Evolutionary conservation across 192 early-diverging fungal species (phyloP).

Genomic region (Coemansia sp.): DNA sequence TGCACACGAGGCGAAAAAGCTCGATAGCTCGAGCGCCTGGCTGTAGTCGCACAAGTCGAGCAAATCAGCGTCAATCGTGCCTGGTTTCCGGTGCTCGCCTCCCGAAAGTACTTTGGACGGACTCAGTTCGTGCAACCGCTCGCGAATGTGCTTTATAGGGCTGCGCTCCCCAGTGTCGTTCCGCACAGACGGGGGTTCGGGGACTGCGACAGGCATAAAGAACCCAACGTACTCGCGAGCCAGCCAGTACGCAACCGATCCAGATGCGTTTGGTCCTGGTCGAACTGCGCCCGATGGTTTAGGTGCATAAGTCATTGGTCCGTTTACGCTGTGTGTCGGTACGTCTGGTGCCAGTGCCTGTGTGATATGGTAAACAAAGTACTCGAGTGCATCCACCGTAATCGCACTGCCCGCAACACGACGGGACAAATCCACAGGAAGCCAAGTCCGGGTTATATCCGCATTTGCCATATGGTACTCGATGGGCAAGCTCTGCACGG

Average conservation of each 20-base stretch:
- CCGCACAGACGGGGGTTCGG: slow-evolving; percentile 13
- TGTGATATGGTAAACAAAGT: slow-evolving; percentile 38
- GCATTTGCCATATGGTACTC: slow-evolving; percentile 19
- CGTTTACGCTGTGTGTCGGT: slow-evolving; percentile 3
- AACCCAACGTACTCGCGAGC: slow-evolving; percentile 39
- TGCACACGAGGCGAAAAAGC: slow-evolving; percentile 26
- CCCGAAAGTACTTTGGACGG: slow-evolving; percentile 2
- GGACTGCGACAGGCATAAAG: slow-evolving; percentile 40
- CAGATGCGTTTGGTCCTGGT: neutral
- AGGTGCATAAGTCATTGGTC: slow-evolving; percentile 1
- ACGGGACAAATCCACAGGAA: slow-evolving; percentile 21
- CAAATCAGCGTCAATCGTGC: slow-evolving; percentile 15
- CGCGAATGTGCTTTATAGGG: slow-evolving; percentile 34
- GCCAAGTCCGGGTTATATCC: slow-evolving; percentile 9
- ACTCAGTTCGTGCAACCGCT: slow-evolving; percentile 35
- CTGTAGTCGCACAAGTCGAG: slow-evolving; percentile 31
- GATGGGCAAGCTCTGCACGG: slow-evolving; percentile 16
- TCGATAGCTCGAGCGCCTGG: slow-evolving; percentile 26
- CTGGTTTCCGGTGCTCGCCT: slow-evolving; percentile 8
- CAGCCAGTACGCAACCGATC: slow-evolving; percentile 16
- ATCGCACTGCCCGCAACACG: slow-evolving; percentile 16
- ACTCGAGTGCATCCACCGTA: slow-evolving; percentile 28
- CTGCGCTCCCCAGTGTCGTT: slow-evolving; percentile 19
- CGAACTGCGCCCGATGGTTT: neutral
- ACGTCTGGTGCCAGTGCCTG: slow-evolving; percentile 36